These are phyloP conservation scores for Gentiana macrophylla DNA, from an alignment of 257 asterid genomes.

Conservation along the genomic window DNA sequence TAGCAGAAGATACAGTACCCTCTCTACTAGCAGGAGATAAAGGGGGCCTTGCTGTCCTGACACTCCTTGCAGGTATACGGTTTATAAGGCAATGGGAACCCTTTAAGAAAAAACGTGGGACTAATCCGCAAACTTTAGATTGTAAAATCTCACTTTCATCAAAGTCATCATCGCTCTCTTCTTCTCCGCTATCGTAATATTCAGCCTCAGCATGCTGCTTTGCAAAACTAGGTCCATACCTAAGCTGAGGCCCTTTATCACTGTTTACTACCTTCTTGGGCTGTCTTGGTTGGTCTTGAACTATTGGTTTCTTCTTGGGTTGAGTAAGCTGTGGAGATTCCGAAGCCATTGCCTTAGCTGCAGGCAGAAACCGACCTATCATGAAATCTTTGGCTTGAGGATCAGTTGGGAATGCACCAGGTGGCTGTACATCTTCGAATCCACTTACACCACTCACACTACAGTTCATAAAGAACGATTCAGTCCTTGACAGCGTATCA, in stretches of 20 bases:
- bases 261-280: conserved; percentile 23
- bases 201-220: conserved; percentile 31
- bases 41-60: conserved; percentile 43
- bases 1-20: conserved; percentile 30
- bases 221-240: conserved; percentile 78
- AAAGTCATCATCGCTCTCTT: conserved; percentile 49
- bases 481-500: conserved; percentile 59
- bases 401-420: conserved; percentile 25
- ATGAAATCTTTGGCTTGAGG: conserved; percentile 50
- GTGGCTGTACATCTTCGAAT: conserved; percentile 28
- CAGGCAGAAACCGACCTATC: conserved; percentile 88
- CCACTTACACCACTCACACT: conserved; percentile 65
- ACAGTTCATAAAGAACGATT: conserved; percentile 63
- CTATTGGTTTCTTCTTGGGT: conserved; percentile 33
- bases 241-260: conserved; percentile 39
- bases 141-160: conserved; percentile 24
- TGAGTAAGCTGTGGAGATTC: conserved; percentile 46
- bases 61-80: conserved; percentile 57
- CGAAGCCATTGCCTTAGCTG: conserved; percentile 76
- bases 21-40: conserved; percentile 33
- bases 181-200: conserved; percentile 22
- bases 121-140: conserved; percentile 49
- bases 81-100: conserved; percentile 37
- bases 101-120: conserved; percentile 68
- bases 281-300: conserved; percentile 27